phyloP scores from a whole-genome alignment of 768 basidiomycete species.

The Rhizopogon sp. region DNA sequence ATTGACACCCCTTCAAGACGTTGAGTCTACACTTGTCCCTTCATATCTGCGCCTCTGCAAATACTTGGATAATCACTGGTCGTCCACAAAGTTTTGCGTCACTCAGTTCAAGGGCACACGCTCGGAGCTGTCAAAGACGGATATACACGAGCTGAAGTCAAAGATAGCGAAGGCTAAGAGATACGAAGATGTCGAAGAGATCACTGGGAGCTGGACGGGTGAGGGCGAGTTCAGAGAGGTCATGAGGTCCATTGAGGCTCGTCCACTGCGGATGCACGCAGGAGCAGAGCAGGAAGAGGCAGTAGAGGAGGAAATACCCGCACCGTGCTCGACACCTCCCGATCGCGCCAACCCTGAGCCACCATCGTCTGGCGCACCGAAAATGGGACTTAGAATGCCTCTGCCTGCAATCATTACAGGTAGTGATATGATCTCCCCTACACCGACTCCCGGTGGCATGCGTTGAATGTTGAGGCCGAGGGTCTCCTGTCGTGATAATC shows the following conservation, averaged over 20 bases:
- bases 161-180: conserved; percentile 55
- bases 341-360: conserved; percentile 56
- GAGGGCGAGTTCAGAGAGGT: conserved; percentile 58
- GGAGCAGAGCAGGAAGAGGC: neutral
- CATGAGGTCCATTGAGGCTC: conserved; percentile 37
- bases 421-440: conserved; percentile 43
- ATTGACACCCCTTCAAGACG: conserved; percentile 56
- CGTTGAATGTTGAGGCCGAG: neutral
- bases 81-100: conserved; percentile 84
- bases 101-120: conserved; percentile 74
- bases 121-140: conserved; percentile 49
- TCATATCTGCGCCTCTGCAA: conserved; percentile 68
- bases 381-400: conserved; percentile 29
- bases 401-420: conserved; percentile 37
- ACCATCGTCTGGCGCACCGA: conserved; percentile 46
- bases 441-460: conserved; percentile 26
- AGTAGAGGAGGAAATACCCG: conserved; percentile 31
- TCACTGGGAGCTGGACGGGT: conserved; percentile 54
- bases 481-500: neutral
- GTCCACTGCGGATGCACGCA: conserved; percentile 11
- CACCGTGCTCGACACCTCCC: conserved; percentile 38
- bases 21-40: conserved; percentile 66
- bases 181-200: conserved; percentile 47
- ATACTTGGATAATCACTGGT: conserved; percentile 77
- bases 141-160: conserved; percentile 52